Evolutionary conservation across 2,329 filamentous ascomycete genomes (phyloP).

Genomic region (Alternaria sp.): DNA sequence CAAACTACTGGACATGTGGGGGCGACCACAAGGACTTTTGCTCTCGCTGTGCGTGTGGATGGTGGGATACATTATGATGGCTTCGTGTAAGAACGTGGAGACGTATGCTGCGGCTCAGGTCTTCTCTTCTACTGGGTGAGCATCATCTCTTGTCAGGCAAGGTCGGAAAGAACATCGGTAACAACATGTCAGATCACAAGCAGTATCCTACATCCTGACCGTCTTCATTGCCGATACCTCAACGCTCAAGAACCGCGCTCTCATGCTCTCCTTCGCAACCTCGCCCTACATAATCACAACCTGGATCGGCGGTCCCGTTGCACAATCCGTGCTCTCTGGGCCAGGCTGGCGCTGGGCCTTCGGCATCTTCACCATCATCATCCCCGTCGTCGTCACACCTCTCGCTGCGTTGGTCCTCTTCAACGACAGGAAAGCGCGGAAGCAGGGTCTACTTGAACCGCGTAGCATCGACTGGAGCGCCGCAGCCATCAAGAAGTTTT

Average conservation of each 20-base stretch:
- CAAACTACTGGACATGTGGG: slow-evolving; percentile 33
- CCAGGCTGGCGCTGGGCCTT: slow-evolving; percentile 71
- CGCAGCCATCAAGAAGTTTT: not conserved
- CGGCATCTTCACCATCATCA: slow-evolving; percentile 68
- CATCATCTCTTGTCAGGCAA: not conserved
- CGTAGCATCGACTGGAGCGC: not conserved
- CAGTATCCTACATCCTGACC: slow-evolving; percentile 59
- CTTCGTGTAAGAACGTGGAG: slow-evolving; percentile 63
- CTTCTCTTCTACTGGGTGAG: slow-evolving; percentile 66
- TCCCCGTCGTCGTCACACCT: slow-evolving; percentile 66
- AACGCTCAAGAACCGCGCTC: slow-evolving; percentile 65
- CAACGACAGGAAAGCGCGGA: slow-evolving; percentile 46
- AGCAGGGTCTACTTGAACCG: not conserved
- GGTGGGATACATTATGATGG: slow-evolving; percentile 66
- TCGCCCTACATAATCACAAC: slow-evolving; percentile 71
- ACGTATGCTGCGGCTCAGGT: slow-evolving; percentile 69
- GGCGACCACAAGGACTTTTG: slow-evolving; percentile 42
- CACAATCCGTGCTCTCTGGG: slow-evolving; percentile 60
- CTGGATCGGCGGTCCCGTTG: slow-evolving; percentile 66
- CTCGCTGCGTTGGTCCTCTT: slow-evolving; percentile 62
- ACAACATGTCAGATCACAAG: not conserved
- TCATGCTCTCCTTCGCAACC: slow-evolving; percentile 66
- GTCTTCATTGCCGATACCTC: slow-evolving; percentile 73
- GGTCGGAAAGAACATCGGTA: not conserved
- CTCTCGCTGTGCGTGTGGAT: slow-evolving; percentile 34